Percentiles rank a stretch among this genome's conserved stretches.
Conservation (phyloP, 306 rosid genomes). For the Senna siamea region DNA sequence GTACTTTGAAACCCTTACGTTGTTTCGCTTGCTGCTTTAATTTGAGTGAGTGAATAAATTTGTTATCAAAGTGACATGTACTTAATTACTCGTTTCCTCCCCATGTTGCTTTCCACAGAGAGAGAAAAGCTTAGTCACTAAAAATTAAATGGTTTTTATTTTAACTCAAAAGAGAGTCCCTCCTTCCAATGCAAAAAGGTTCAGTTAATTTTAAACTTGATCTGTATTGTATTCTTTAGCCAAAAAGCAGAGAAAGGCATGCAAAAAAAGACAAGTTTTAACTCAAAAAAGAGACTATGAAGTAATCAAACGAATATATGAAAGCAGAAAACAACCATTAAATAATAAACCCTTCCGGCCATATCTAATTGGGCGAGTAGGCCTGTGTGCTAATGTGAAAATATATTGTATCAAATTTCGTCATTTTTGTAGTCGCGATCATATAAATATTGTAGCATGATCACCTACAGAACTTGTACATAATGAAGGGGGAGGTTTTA, state of each 20-base stretch:
- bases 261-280: constrained; percentile 5
- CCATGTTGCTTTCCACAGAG: background rate
- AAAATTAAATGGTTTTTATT: constrained; percentile 8
- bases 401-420: too few relatives aligned
- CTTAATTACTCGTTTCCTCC: too few relatives aligned
- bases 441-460: too few relatives aligned
- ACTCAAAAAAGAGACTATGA: constrained; percentile 6
- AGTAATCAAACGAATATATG: background rate
- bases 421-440: too few relatives aligned
- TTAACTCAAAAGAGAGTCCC: constrained; percentile 9
- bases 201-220: too few relatives aligned
- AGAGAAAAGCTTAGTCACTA: background rate
- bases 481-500: too few relatives aligned
- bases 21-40: constrained; percentile 19
- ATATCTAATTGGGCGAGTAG: too few relatives aligned
- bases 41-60: background rate
- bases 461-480: too few relatives aligned
- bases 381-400: too few relatives aligned
- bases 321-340: too few relatives aligned
- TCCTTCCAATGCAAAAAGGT: background rate
- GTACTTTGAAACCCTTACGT: constrained; percentile 39
- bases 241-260: too few relatives aligned
- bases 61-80: constrained; percentile 3
- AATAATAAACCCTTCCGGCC: background rate
- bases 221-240: too few relatives aligned